phyloP scores from a whole-genome alignment of 768 basidiomycete genomes.

The Tricholoma flavovirens region DNA sequence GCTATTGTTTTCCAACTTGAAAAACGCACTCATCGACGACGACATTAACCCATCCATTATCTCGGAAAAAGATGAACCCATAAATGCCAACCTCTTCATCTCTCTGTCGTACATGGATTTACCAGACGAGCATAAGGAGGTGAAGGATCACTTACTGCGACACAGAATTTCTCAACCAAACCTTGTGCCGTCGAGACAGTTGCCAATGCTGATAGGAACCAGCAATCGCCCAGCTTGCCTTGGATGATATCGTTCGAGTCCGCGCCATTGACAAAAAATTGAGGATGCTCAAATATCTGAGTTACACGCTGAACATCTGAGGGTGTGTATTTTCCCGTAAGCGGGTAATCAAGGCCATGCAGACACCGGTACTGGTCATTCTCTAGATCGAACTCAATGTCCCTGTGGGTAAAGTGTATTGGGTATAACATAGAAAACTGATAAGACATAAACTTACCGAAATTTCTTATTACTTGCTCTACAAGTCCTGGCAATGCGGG shows the following conservation, averaged over 20 bases:
- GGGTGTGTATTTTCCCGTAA: slow-evolving; percentile 22
- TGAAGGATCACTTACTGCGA: slow-evolving; percentile 24
- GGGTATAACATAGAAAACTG: slow-evolving; percentile 9
- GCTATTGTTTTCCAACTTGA: not conserved
- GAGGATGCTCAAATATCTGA: slow-evolving; percentile 49
- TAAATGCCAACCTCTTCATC: slow-evolving; percentile 52
- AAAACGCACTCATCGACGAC: slow-evolving; percentile 50
- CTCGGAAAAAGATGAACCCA: slow-evolving; percentile 53
- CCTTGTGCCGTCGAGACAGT: slow-evolving; percentile 43
- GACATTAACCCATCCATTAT: slow-evolving; percentile 46
- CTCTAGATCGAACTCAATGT: slow-evolving; percentile 53
- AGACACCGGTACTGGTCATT: slow-evolving; percentile 46
- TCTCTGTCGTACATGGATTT: slow-evolving; percentile 21
- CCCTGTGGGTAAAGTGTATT: slow-evolving; percentile 25
- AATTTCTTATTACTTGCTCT: slow-evolving; percentile 42
- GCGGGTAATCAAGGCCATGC: slow-evolving; percentile 28
- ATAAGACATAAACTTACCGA: slow-evolving; percentile 25
- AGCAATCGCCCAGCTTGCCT: slow-evolving; percentile 49
- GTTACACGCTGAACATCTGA: slow-evolving; percentile 38
- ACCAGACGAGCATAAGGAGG: not conserved
- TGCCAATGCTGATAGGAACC: slow-evolving; percentile 49
- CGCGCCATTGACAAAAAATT: slow-evolving; percentile 44
- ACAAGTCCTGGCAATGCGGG: slow-evolving; percentile 41
- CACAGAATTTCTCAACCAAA: slow-evolving; percentile 46
- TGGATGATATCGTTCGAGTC: slow-evolving; percentile 45